phyloP scores from a whole-genome alignment of 1,284 basidiomycete species.

The Apiotrichum mycotoxinovorans region DNA sequence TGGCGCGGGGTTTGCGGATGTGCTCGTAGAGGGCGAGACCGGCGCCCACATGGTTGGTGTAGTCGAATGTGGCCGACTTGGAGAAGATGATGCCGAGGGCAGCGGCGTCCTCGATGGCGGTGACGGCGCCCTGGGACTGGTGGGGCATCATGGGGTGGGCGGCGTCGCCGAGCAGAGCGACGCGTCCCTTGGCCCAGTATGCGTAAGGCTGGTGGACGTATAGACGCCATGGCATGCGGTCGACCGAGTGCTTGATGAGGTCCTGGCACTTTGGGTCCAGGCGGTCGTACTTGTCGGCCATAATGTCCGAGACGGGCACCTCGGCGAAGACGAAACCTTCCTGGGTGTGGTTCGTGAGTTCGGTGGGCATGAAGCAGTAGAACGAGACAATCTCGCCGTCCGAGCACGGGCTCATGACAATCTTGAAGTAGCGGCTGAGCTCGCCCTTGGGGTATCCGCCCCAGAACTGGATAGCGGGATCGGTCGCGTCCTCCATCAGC shows the following conservation, averaged over 20 bases:
- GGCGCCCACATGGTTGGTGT: conserved; percentile 35
- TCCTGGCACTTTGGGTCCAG: conserved; percentile 44
- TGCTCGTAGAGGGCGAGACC: conserved; percentile 47
- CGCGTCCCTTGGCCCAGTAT: conserved; percentile 40
- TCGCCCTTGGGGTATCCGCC: conserved; percentile 42
- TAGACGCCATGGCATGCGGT: conserved; percentile 48
- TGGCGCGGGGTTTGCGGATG: conserved; percentile 48
- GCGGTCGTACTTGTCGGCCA: conserved; percentile 37
- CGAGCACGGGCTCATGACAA: conserved; percentile 48
- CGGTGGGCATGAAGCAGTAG: conserved; percentile 46
- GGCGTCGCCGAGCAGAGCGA: conserved; percentile 41
- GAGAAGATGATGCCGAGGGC: conserved; percentile 40
- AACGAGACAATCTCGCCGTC: conserved; percentile 46
- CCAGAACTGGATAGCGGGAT: conserved; percentile 50
- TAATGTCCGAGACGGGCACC: conserved; percentile 42
- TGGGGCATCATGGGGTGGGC: conserved; percentile 46
- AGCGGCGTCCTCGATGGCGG: conserved; percentile 44
- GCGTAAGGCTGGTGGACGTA: conserved; percentile 48
- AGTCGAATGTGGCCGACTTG: conserved; percentile 23
- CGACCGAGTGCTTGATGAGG: conserved; percentile 44
- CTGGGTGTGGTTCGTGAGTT: conserved; percentile 47
- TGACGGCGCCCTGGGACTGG: conserved; percentile 40
- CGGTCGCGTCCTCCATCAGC: conserved; percentile 40
- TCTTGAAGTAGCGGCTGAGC: conserved; percentile 44
- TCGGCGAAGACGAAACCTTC: conserved; percentile 49